phyloP scores from a whole-genome alignment of 176 grass and related monocot species.

The Zea luxurians region DNA sequence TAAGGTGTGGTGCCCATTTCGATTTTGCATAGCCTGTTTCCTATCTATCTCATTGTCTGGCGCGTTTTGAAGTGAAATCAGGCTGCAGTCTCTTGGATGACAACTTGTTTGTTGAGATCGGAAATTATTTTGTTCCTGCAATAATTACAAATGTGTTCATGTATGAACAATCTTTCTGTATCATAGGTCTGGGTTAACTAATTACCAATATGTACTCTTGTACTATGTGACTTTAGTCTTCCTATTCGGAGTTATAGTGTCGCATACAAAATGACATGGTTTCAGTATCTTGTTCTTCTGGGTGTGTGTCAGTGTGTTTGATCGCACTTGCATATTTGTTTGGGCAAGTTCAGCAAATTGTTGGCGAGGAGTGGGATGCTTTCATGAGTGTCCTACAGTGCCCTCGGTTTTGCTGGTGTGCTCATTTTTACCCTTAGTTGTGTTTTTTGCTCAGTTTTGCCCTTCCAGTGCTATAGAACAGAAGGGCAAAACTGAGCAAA shows the following conservation, averaged over 20 bases:
- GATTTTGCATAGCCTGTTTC: not conserved
- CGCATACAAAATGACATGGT: not conserved
- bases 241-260: not conserved
- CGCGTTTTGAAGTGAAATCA: slow-evolving; percentile 1
- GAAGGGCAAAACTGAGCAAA: too few relatives aligned
- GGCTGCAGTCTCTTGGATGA: not conserved
- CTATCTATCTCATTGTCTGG: not conserved
- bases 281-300: slow-evolving; percentile 1
- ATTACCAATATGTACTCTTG: not conserved
- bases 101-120: not conserved
- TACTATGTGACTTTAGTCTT: not conserved
- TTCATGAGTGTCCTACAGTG: slow-evolving; percentile 62
- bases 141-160: not conserved
- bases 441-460: too few relatives aligned
- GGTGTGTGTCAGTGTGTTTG: not conserved
- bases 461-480: too few relatives aligned
- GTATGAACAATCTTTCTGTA: not conserved
- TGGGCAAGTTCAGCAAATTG: slow-evolving; percentile 66
- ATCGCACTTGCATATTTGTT: not conserved
- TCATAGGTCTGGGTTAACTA: not conserved
- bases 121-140: not conserved
- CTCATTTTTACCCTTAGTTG: too few relatives aligned
- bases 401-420: too few relatives aligned
- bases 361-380: slow-evolving; percentile 66
- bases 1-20: slow-evolving; percentile 49